phyloP scores from a whole-genome alignment of 192 early-diverging fungal genomes.

The Coemansia sp. region DNA sequence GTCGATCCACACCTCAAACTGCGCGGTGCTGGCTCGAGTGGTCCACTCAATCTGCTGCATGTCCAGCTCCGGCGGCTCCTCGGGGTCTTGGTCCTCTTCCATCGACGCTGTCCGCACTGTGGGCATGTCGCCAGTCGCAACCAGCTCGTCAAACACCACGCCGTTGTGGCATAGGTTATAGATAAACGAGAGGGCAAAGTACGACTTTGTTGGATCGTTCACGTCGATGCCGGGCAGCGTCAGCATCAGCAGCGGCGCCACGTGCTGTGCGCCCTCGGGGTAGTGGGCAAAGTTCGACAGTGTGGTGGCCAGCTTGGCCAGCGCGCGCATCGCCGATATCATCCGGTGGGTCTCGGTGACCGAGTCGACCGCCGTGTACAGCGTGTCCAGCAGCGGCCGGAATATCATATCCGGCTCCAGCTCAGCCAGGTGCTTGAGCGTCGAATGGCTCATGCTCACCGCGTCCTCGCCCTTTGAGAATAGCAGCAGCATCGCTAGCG shows the following conservation, averaged over 20 bases:
- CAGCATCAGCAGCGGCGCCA: slow-evolving; percentile 71
- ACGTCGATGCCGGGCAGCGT: slow-evolving; percentile 88
- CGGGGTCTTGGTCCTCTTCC: slow-evolving; percentile 42
- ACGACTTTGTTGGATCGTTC: slow-evolving; percentile 85
- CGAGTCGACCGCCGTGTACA: slow-evolving; percentile 80
- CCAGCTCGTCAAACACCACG: slow-evolving; percentile 43
- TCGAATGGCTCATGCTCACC: slow-evolving; percentile 43
- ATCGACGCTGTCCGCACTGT: slow-evolving; percentile 13
- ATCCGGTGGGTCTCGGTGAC: slow-evolving; percentile 82
- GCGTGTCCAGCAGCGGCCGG: slow-evolving; percentile 74
- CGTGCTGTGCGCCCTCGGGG: slow-evolving; percentile 78
- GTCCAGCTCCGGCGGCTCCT: slow-evolving; percentile 46
- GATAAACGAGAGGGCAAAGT: slow-evolving; percentile 43
- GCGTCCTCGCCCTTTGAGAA: slow-evolving; percentile 45
- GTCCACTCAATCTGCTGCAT: slow-evolving; percentile 65
- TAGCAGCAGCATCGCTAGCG: slow-evolving; percentile 43
- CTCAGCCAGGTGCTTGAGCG: slow-evolving; percentile 52
- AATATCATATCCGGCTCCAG: slow-evolving; percentile 74
- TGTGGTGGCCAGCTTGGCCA: slow-evolving; percentile 66
- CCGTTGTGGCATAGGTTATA: slow-evolving; percentile 42
- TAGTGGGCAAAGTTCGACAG: slow-evolving; percentile 72
- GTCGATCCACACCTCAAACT: slow-evolving; percentile 85
- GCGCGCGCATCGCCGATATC: slow-evolving; percentile 69
- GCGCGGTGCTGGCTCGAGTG: slow-evolving; percentile 65
- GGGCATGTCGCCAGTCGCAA: slow-evolving; percentile 34